Evolutionary conservation across 2,329 filamentous ascomycete genomes (phyloP), one percentile per base, ranked within the genome.

Genomic region (Fusarium luffae): DNA sequence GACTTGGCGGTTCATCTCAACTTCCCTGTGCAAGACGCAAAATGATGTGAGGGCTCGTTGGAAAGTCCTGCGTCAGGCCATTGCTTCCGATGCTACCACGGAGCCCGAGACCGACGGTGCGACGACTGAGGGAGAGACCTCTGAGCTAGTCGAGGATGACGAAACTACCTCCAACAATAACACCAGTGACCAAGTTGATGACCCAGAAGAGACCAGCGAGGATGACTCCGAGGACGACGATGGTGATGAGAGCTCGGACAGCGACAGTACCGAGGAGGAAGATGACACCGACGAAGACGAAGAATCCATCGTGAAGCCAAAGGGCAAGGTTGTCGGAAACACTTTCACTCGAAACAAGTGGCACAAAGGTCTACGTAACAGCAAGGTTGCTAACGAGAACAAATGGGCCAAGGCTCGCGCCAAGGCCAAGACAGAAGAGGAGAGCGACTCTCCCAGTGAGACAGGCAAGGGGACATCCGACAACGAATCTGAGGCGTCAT

Each of bases 21-120:
- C 46, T 4, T 69, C 72, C 2, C 73, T 82, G 5, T 59, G 69
- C n/a, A 73, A 70, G 9, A 43, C 46, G 28, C 79, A 77, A 57
- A 71, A 67, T 9, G 76, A 80, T 4, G 72, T 75, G 32, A 76
- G 74, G 57, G 66, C 70, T 21, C 77, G 79, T 5, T 82, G 78
- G 78, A 73, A 76, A 37, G 47, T 70, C n/a, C 73, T 81, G 21
- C 5, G 21, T 23, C 21, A 71, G 55, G 16, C 60, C 4, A 14
- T 41, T 14, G n/a, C 47, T 14, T 42, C 34, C 3, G 37, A 48
- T 4, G 23, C 40, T 7, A n/a, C 59, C 16, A 58, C 58, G 5
- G 52, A 59, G 25, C 32, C 52, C 3, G 62, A 59, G 21, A 63
- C 48, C 3, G 51, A 30, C 28, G 46, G 52, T 23, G 27, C 21